Conservation (phyloP, 106 monocot genomes). For the Dioscorea alata region DNA sequence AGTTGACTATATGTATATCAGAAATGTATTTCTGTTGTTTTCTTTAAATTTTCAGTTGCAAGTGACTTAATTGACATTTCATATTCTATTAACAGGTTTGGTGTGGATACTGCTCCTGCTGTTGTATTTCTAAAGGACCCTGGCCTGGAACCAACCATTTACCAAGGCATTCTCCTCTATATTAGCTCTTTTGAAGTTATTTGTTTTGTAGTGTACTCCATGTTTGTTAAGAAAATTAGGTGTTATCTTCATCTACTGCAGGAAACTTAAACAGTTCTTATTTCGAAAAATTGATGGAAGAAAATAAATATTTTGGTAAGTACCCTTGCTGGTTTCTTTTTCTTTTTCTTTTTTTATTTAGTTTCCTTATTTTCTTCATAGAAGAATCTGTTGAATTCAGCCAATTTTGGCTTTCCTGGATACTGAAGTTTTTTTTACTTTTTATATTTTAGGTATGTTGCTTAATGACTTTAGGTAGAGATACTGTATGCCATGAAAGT, state of each 20-base stretch:
- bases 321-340: background rate
- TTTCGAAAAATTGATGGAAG: constrained; percentile 58
- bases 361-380: background rate
- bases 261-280: constrained; percentile 56
- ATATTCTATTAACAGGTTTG: constrained; percentile 44
- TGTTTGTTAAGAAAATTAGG: background rate
- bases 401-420: background rate
- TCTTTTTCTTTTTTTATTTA: background rate
- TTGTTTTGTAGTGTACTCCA: background rate
- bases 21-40: background rate
- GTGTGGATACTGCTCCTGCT: constrained; percentile 89
- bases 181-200: background rate
- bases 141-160: constrained; percentile 57
- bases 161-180: constrained; percentile 62
- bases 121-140: constrained; percentile 74
- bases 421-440: background rate
- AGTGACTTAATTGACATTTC: background rate
- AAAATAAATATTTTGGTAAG: constrained; percentile 80
- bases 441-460: background rate
- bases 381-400: background rate
- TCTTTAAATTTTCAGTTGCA: no score
- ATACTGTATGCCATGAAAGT: no score
- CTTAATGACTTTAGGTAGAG: background rate
- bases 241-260: constrained; percentile 21
- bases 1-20: background rate